Evolutionary conservation across 106 monocot genomes (phyloP).

Genomic region (Dendrobium officinale): DNA sequence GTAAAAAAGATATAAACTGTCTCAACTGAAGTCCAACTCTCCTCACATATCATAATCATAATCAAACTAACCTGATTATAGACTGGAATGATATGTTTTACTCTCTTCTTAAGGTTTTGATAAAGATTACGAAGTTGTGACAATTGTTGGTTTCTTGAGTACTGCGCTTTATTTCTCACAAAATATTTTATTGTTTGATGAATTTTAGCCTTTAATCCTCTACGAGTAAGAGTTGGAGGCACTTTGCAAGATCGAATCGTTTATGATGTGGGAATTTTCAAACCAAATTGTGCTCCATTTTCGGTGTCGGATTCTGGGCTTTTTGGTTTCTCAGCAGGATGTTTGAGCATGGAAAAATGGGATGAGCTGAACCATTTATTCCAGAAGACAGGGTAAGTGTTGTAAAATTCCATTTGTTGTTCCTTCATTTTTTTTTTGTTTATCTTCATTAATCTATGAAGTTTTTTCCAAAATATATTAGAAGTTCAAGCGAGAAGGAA

Average conservation of each 20-base stretch:
- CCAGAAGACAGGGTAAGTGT: constrained; percentile 53
- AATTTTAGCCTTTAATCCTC: constrained; percentile 35
- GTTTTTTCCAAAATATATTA: too few relatives aligned
- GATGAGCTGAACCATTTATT: constrained; percentile 69
- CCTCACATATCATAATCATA: too few relatives aligned
- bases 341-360: constrained; percentile 71
- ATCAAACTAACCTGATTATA: too few relatives aligned
- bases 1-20: too few relatives aligned
- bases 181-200: not conserved
- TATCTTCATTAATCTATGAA: not conserved
- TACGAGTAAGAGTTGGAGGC: constrained; percentile 86
- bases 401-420: not conserved
- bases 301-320: constrained; percentile 30
- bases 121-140: not conserved
- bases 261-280: constrained; percentile 43
- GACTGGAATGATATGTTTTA: too few relatives aligned
- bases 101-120: too few relatives aligned
- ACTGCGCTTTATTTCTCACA: not conserved
- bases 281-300: constrained; percentile 45
- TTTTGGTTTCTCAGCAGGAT: constrained; percentile 79
- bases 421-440: not conserved
- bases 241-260: constrained; percentile 75
- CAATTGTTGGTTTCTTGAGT: not conserved
- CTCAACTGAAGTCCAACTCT: too few relatives aligned
- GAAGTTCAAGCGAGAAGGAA: not conserved